phyloP scores from a whole-genome alignment of 176 grass and related monocot species.

The Musa beccarii region DNA sequence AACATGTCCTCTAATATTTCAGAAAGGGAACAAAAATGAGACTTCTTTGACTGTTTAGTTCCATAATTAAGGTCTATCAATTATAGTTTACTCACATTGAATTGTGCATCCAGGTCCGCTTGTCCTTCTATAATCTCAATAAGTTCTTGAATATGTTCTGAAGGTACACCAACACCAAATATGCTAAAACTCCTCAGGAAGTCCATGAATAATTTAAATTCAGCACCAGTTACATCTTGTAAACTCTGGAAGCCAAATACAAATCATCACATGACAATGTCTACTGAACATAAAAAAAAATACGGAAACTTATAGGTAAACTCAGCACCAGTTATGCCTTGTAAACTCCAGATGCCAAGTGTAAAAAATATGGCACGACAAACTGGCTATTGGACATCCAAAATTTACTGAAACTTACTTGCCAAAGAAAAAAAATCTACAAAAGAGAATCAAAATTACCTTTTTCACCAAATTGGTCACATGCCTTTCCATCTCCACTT shows the following conservation, averaged over 20 bases:
- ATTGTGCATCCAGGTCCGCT: constrained; percentile 83
- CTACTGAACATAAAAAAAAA: no score
- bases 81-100: constrained; percentile 55
- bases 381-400: no score
- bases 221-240: constrained; percentile 79
- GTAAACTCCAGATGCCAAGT: constrained; percentile 31
- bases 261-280: no score
- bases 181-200: constrained; percentile 86
- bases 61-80: no score
- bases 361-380: no score
- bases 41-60: no score
- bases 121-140: constrained; percentile 98
- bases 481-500: constrained; percentile 92
- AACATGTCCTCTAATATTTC: no score
- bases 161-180: constrained; percentile 72
- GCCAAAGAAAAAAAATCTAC: no score
- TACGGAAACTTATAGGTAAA: no score
- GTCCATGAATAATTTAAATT: constrained; percentile 96
- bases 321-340: no score
- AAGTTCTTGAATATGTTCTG: constrained; percentile 71
- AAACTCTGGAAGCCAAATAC: constrained; percentile 3
- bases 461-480: constrained; percentile 95
- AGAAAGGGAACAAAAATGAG: no score
- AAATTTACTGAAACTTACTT: no score
- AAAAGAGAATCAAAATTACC: constrained; percentile 24